A percentile compares a stretch with the other conserved stretches of the same genome.
Conservation (phyloP, 1,139 yeast species). For the Candida sp. region DNA sequence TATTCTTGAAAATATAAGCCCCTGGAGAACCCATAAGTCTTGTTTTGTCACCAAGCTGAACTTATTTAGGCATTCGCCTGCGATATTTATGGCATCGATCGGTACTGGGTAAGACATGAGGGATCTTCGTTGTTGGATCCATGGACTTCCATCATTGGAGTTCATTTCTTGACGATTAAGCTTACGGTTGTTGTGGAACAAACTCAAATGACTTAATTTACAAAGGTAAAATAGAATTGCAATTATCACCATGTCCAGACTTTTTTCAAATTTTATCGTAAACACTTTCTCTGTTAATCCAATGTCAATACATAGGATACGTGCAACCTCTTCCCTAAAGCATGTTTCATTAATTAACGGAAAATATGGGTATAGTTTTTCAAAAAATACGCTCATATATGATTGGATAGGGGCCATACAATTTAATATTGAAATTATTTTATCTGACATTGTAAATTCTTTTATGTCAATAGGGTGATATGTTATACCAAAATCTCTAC, state of each 20-base stretch:
- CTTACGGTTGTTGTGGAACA: constrained; percentile 18
- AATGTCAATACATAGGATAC: constrained; percentile 10
- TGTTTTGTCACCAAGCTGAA: constrained; percentile 36
- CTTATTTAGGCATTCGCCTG: constrained; percentile 32
- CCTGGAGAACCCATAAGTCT: constrained; percentile 46
- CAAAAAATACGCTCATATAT: constrained; percentile 28
- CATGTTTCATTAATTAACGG: constrained; percentile 45
- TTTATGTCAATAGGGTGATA: constrained; percentile 3
- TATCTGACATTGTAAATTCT: constrained; percentile 5
- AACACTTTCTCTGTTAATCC: constrained; percentile 12
- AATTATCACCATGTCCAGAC: constrained; percentile 23
- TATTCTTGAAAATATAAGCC: constrained; percentile 28
- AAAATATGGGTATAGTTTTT: constrained; percentile 36
- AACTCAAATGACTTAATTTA: constrained; percentile 23
- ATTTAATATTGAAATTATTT: constrained; percentile 3
- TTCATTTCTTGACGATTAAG: constrained; percentile 6
- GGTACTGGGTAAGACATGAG: constrained; percentile 24
- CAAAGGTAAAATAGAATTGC: constrained; percentile 21
- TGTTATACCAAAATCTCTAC: constrained; percentile 6
- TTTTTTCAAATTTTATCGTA: constrained; percentile 18
- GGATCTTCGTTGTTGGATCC: constrained; percentile 7
- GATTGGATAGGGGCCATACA: constrained; percentile 6
- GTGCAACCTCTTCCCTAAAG: constrained; percentile 16
- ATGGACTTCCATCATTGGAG: constrained; percentile 3
- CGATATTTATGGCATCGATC: constrained; percentile 24